Conservation (phyloP, 352 stramenopile species). For the Globisporangium cylindrosporum region DNA sequence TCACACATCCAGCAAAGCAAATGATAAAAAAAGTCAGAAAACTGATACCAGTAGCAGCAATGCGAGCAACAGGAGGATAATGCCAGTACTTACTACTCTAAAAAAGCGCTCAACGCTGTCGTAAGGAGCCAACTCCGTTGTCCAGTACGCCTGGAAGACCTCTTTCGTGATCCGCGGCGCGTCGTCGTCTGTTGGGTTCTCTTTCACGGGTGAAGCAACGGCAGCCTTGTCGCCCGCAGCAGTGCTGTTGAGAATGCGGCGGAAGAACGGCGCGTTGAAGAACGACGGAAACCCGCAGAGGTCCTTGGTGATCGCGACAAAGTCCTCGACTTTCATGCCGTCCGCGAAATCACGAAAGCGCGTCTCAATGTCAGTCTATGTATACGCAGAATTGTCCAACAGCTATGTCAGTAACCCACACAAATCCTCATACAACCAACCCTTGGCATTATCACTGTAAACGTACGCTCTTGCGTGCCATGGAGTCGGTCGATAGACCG, state of each 20-base stretch:
- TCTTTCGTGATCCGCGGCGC: conserved; percentile 71
- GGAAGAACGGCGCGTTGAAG: conserved; percentile 97
- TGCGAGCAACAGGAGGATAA: neutral
- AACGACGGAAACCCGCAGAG: conserved; percentile 98
- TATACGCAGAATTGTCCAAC: neutral
- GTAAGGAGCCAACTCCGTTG: conserved; percentile 92
- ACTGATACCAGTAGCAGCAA: neutral
- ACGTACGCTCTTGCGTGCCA: conserved; percentile 54
- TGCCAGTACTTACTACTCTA: conserved; percentile 73
- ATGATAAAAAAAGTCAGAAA: conserved; percentile 9
- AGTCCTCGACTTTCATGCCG: conserved; percentile 84
- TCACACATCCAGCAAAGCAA: conserved; percentile 3
- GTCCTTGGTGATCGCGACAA: conserved; percentile 96
- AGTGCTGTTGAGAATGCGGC: conserved; percentile 66
- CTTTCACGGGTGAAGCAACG: neutral
- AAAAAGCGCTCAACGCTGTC: conserved; percentile 98
- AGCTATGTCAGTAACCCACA: neutral
- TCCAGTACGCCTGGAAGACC: conserved; percentile 94
- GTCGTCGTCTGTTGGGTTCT: conserved; percentile 23
- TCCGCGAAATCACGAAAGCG: conserved; percentile 77
- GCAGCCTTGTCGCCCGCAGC: conserved; percentile 9
- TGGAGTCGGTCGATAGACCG: conserved; percentile 60
- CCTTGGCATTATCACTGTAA: neutral
- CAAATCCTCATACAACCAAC: conserved; percentile 5
- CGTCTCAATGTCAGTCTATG: conserved; percentile 64